Base-by-base conservation (phyloP, 768 basidiomycete species). In the Tephrocybe sp. region DNA sequence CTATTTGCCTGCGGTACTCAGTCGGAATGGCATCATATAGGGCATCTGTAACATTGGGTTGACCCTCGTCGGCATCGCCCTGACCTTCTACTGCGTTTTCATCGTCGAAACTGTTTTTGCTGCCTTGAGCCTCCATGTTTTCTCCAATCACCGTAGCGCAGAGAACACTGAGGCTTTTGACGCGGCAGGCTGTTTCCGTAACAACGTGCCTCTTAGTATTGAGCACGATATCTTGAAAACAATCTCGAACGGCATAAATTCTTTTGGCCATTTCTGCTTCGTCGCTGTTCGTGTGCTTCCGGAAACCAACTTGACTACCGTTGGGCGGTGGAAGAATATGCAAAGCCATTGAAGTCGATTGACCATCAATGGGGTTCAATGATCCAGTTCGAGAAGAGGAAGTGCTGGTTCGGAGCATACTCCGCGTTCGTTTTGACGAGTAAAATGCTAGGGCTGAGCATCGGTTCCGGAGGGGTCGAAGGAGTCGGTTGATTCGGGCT, bases 201-300 rank as follows among this genome's bases (percentile, higher is more conserved):
- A n/a, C 30, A 40, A 23, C 21, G 33, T 16, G 41, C 5, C 15
- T 44, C 4, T 24, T 38, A 24, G 70, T 69, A 24, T 70, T 74
- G 29, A 74, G 56, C 3, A 77, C 65, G 37, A 83, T 60, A 47
- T 80, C 78, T 42, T 67, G 70, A 63, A 81, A 85, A 44, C 75
- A 74, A 52, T 78, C 78, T n/a, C 78, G 69, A 13, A 84, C 70
- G 12, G 76, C 77, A 57, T 80, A 71, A 8, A 83, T 71, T 24
- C 66, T 72, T 30, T 69, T 69, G 8, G 79, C 72, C 24, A 80
- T 65, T 45, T 69, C 68, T 41, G 62, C 49, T 30, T 59, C 64
- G 18, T 63, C 56, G 37, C 64, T 64, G 44, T 72, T 66, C 3
- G 72, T 59, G 41, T 65, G 63, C 15, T 70, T 57, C 33, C 66